These are phyloP conservation scores for Leucaena leucocephala DNA, from an alignment of 306 rosid genomes.

Conservation along the genomic window DNA sequence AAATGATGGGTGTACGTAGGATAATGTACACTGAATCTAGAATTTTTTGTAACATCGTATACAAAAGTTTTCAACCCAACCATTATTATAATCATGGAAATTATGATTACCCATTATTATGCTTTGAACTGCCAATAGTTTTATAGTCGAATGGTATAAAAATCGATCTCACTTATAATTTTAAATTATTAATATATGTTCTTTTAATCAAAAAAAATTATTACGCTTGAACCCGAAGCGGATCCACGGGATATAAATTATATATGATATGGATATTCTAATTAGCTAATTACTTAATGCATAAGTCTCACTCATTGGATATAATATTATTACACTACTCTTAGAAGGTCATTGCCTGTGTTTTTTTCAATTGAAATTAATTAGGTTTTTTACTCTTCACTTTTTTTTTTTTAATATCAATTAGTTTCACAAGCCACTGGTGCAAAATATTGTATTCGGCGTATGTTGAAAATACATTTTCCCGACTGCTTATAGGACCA, in stretches of 20 bases:
- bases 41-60: neutral
- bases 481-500: no score
- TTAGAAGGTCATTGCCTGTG: no score
- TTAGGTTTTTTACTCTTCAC: neutral
- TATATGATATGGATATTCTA: neutral
- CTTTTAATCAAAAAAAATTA: no score
- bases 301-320: neutral
- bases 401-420: neutral
- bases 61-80: conserved; percentile 10
- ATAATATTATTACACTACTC: neutral
- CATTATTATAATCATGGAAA: neutral
- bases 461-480: no score
- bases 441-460: no score
- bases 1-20: neutral
- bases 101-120: neutral
- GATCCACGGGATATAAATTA: neutral
- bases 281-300: neutral
- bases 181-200: no score
- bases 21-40: neutral
- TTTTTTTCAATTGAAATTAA: no score
- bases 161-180: no score
- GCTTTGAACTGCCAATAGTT: no score
- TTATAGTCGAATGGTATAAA: no score
- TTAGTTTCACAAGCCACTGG: neutral
- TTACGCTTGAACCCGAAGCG: neutral